These are phyloP conservation scores for Pistacia integerrima DNA, from an alignment of 345 rosid genomes.

Conservation along the genomic window DNA sequence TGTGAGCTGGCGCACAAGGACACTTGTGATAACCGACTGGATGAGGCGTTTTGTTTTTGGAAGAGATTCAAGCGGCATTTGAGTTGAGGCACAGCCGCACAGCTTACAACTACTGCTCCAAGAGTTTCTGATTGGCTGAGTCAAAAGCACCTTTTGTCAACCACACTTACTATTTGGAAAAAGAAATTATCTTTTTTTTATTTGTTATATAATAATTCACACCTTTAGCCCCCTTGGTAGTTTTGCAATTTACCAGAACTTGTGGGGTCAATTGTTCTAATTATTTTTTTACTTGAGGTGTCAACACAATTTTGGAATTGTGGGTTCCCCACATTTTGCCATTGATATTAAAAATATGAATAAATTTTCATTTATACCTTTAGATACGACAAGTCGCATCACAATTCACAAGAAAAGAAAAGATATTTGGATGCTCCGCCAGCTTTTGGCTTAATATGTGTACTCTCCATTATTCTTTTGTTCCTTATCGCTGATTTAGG, in stretches of 20 bases:
- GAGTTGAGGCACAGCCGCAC: conserved; percentile 36
- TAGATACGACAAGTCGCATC: too few relatives aligned
- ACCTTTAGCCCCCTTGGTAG: neutral
- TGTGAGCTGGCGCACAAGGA: conserved; percentile 97
- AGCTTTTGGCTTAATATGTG: too few relatives aligned
- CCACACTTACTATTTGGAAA: neutral
- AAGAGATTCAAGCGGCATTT: conserved; percentile 89
- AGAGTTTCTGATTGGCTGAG: neutral
- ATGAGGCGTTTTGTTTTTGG: conserved; percentile 85
- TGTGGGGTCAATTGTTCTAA: neutral
- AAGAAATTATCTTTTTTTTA: neutral
- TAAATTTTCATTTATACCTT: too few relatives aligned
- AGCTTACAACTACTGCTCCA: neutral
- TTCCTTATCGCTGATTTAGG: too few relatives aligned
- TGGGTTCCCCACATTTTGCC: neutral
- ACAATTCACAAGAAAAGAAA: too few relatives aligned
- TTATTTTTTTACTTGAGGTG: conserved; percentile 8
- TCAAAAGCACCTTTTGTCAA: neutral
- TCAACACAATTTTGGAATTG: neutral
- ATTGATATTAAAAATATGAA: too few relatives aligned
- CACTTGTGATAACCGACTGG: conserved; percentile 88
- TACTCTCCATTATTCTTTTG: too few relatives aligned
- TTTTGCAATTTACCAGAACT: conserved; percentile 14
- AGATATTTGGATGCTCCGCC: too few relatives aligned
- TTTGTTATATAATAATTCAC: neutral